Evolutionary conservation across 495 filamentous ascomycete species (phyloP), one percentile per base, ranked within the genome.

Genomic region (Penicillium cosmopolitanum): DNA sequence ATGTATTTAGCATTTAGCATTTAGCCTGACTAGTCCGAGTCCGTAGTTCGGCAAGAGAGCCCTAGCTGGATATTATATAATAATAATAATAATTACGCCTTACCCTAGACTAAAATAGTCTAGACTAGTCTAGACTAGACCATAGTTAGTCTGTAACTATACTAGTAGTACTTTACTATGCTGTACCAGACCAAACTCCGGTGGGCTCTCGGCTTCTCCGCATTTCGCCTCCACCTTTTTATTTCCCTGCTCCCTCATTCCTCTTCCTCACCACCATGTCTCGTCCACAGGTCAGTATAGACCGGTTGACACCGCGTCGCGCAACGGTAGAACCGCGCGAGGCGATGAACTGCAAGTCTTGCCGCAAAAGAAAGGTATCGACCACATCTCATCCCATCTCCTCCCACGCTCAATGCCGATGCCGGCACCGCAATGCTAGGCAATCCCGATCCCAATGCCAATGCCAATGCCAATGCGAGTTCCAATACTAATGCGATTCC

Each of bases 261-360:
- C 19, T 28, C 53, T 63, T 56, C 42, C 33, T 53, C 51, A 21
- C 11, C 50, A 56, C 75, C 65, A 87, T 89, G 84, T 86, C 87
- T 62, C 84, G 90, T 63, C 88, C 89, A 28, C 89, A 91, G 80
- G 86, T 94, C 69, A 89, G 89, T 73, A 95, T 95, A 73, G 90
- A 92, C 74, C 85, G 91, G 64, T 77, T 96, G 63, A 88, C 90
- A 40, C 81, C 85, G 34, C 86, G 90, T 53, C 86, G 89, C 47
- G 78, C 85, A 75, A 86, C 83, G 77, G 85, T 84, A 67, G 89
- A 93, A 67, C 89, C 88, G 21, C 87, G 90, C 63, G 90, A 94
- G 77, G 88, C 90, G 18, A 96, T 96, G 91, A 96, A 96, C 73
- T 96, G 91, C 84, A 94, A 96, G 71, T 92, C 89, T 21, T 96